Conservation (phyloP, 73 alveolate genomes). For the Stentor roeselii region DNA sequence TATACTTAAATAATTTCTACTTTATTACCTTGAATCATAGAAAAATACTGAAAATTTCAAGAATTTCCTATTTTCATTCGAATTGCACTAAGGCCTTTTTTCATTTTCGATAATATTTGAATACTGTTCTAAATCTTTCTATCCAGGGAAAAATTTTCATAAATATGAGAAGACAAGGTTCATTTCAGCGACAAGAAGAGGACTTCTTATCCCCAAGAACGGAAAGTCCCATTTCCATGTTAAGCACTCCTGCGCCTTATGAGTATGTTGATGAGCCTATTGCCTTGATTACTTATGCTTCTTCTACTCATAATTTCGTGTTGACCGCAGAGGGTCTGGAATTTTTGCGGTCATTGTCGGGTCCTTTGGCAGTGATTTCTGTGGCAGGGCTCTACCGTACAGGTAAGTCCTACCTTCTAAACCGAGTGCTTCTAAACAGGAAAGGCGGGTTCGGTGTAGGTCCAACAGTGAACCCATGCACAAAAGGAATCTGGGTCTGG, state of each 20-base stretch:
- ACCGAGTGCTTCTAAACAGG: constrained; percentile 88
- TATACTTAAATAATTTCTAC: no score
- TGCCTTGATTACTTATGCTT: not conserved
- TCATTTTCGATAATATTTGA: no score
- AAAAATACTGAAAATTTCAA: no score
- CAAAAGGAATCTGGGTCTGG: constrained; percentile 99
- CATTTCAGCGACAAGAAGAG: not conserved
- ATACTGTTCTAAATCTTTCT: no score
- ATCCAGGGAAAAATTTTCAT: no score
- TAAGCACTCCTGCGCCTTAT: not conserved
- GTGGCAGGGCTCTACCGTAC: constrained; percentile 98
- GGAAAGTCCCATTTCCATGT: constrained; percentile 5
- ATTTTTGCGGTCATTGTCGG: constrained; percentile 64
- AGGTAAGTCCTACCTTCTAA: constrained; percentile 96
- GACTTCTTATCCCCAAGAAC: constrained; percentile 3
- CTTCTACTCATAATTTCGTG: constrained; percentile 30
- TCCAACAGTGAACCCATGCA: constrained; percentile 92
- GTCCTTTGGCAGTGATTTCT: constrained; percentile 88
- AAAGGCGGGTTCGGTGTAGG: constrained; percentile 95
- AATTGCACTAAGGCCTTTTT: no score
- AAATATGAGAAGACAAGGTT: not conserved
- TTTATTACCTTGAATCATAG: no score
- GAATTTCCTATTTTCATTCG: no score
- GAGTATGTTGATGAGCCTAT: constrained; percentile 14
- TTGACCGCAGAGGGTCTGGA: constrained; percentile 80